phyloP scores from a whole-genome alignment of 2,329 filamentous ascomycete species.

The Colletotrichum costaricense region DNA sequence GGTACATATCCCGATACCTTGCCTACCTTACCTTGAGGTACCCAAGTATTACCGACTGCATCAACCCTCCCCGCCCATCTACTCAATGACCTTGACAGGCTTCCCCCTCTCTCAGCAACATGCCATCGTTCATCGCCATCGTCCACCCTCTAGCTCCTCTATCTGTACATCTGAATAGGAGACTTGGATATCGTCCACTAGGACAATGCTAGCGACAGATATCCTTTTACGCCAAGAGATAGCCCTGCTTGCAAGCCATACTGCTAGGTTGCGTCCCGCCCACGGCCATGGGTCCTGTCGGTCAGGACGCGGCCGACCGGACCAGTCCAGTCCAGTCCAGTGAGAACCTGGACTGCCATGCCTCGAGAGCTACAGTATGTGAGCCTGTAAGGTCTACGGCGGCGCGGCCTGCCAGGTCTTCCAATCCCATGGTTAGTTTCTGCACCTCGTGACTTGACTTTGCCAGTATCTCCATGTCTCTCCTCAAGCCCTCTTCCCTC shows the following conservation, averaged over 20 bases:
- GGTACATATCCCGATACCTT: not conserved
- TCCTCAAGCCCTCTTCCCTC: not conserved
- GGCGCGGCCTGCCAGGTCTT: not conserved
- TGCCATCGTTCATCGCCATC: not conserved
- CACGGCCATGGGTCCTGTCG: conserved; percentile 22
- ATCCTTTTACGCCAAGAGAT: conserved; percentile 16
- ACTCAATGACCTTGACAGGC: not conserved
- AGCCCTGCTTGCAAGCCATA: conserved; percentile 11
- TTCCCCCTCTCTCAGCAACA: not conserved
- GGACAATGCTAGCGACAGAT: not conserved
- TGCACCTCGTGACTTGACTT: conserved; percentile 23
- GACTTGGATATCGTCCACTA: not conserved
- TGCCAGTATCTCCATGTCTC: conserved; percentile 9
- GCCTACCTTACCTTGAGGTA: too few relatives aligned
- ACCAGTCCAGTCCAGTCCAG: conserved; percentile 10
- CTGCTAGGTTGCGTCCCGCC: conserved; percentile 32
- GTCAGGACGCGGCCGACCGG: conserved; percentile 31
- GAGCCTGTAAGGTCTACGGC: not conserved
- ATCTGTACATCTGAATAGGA: too few relatives aligned
- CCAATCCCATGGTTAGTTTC: conserved; percentile 13
- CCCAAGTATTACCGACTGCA: not conserved
- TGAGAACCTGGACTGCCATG: conserved; percentile 10
- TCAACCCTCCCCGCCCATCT: not conserved
- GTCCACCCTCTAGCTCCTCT: not conserved
- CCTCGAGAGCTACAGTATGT: not conserved